Evolutionary conservation across 306 rosid species (phyloP).

Genomic region (Quercus dentata): DNA sequence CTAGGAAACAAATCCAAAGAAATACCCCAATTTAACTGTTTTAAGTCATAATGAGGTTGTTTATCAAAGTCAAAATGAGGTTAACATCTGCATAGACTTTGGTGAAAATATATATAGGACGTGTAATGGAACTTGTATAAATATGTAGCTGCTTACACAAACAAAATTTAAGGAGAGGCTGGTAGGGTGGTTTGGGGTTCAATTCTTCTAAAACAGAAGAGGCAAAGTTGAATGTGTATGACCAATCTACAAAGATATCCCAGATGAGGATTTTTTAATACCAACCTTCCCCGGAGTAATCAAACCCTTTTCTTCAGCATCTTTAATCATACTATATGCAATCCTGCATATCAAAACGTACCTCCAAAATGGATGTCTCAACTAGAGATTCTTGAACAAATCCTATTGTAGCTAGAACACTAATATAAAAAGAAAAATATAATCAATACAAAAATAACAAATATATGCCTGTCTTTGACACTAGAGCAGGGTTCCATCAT

Average conservation of each 20-base stretch:
- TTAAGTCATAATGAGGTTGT: not conserved
- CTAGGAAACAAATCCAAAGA: not conserved
- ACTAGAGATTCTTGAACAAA: not conserved
- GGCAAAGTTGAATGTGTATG: no score
- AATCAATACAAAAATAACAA: not conserved
- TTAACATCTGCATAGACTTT: not conserved
- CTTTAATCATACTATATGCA: slow-evolving; percentile 78
- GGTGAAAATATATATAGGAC: not conserved
- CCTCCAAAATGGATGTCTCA: not conserved
- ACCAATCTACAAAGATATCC: no score
- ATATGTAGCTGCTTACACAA: not conserved
- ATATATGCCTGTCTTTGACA: slow-evolving; percentile 61
- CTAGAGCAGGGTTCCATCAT: slow-evolving; percentile 68
- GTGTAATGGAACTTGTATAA: not conserved
- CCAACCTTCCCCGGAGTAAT: slow-evolving; percentile 84
- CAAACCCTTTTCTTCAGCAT: slow-evolving; percentile 79
- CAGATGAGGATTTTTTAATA: not conserved
- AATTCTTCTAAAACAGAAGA: not conserved
- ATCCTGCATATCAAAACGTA: slow-evolving; percentile 44
- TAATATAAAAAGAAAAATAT: not conserved
- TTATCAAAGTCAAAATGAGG: not conserved
- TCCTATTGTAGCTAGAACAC: not conserved
- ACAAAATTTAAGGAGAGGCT: no score
- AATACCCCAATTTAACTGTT: not conserved
- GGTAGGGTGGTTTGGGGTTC: not conserved